Evolutionary conservation across 2,329 filamentous ascomycete species (phyloP).

Genomic region (Aspergillus sp.): DNA sequence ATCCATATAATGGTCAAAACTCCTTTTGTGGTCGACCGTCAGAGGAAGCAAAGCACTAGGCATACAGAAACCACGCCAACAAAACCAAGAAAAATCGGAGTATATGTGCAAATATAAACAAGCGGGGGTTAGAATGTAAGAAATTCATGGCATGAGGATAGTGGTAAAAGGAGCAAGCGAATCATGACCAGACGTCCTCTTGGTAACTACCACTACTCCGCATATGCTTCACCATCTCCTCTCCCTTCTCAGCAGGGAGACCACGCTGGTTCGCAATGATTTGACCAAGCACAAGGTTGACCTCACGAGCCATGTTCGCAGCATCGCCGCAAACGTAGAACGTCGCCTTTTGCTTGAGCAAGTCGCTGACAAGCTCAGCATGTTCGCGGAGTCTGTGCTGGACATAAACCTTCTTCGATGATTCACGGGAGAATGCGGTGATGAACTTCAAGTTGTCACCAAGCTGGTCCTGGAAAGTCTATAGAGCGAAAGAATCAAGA

Average conservation of each 20-base stretch:
- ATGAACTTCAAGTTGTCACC: constrained; percentile 88
- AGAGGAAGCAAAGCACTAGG: constrained; percentile 13
- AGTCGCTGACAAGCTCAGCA: constrained; percentile 79
- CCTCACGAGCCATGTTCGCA: constrained; percentile 93
- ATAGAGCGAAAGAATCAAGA: constrained; percentile 16
- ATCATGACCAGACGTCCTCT: constrained; percentile 69
- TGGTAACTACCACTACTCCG: constrained; percentile 94
- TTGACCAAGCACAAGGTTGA: constrained; percentile 81
- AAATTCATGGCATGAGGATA: constrained; percentile 20
- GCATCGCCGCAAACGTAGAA: constrained; percentile 99
- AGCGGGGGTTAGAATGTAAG: constrained; percentile 20
- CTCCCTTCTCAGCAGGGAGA: constrained; percentile 80
- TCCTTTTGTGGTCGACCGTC: constrained; percentile 5
- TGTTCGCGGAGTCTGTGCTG: constrained; percentile 87
- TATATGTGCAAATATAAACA: constrained; percentile 31
- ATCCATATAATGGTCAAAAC: constrained; percentile 4
- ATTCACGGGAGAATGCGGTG: constrained; percentile 92
- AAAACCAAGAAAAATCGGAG: constrained; percentile 21
- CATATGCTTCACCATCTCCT: constrained; percentile 98
- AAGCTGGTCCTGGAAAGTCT: constrained; percentile 81
- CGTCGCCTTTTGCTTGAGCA: constrained; percentile 81
- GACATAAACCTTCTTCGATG: constrained; percentile 88
- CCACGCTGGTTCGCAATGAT: constrained; percentile 84
- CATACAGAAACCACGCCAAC: constrained; percentile 23
- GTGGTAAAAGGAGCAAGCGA: constrained; percentile 7